These are phyloP conservation scores for Tolypocladium nubicola DNA, from an alignment of 2,329 filamentous ascomycete species.

Conservation along the genomic window DNA sequence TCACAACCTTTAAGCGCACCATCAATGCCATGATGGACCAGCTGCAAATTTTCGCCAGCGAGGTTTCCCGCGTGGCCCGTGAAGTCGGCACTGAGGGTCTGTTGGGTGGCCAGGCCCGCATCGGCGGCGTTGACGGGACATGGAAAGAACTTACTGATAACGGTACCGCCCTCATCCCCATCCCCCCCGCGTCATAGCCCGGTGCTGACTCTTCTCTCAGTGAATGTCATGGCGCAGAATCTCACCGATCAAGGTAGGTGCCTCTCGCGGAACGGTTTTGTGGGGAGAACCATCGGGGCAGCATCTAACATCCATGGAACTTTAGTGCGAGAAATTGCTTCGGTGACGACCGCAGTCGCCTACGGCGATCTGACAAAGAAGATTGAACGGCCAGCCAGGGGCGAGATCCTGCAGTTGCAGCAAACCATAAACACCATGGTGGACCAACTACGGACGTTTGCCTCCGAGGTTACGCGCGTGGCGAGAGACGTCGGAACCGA, in stretches of 20 bases:
- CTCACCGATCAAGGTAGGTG: conserved; percentile 58
- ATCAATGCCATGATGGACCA: conserved; percentile 99
- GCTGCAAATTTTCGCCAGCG: conserved; percentile 89
- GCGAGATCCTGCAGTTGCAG: conserved; percentile 73
- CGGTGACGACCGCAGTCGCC: conserved; percentile 73
- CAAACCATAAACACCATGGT: conserved; percentile 89
- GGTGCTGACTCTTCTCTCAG: conserved; percentile 26
- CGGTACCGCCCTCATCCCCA: conserved; percentile 32
- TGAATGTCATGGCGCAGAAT: conserved; percentile 78
- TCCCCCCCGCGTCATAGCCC: not conserved
- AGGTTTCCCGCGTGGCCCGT: conserved; percentile 87
- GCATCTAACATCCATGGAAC: conserved; percentile 6
- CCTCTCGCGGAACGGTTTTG: not conserved
- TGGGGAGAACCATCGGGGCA: not conserved
- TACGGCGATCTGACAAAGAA: conserved; percentile 78
- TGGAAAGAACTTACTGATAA: conserved; percentile 96
- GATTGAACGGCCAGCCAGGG: conserved; percentile 69
- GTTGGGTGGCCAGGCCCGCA: conserved; percentile 85
- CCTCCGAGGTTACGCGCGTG: conserved; percentile 73
- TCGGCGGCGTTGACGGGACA: conserved; percentile 88
- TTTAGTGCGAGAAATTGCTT: conserved; percentile 69
- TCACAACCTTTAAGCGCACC: conserved; percentile 92
- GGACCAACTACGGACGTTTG: conserved; percentile 73
- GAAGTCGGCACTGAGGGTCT: conserved; percentile 95
- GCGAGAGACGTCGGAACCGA: conserved; percentile 78